Percentiles rank a stretch among this genome's conserved stretches.
Evolutionary conservation across 306 rosid species (phyloP).

Genomic region (Leucaena leucocephala): DNA sequence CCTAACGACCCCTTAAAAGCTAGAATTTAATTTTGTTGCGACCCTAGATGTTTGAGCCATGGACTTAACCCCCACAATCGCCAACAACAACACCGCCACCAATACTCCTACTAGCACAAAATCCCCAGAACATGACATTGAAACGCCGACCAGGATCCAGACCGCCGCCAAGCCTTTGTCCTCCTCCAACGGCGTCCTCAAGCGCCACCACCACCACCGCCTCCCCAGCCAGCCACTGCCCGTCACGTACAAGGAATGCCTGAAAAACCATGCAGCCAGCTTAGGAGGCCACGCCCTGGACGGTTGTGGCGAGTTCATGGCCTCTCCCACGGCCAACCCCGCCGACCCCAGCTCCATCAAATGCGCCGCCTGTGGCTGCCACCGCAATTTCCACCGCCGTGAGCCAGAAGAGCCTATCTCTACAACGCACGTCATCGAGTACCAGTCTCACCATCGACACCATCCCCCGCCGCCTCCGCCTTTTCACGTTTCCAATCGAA

Average conservation of each 20-base stretch:
- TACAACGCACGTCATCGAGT: conserved; percentile 71
- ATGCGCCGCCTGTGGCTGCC: conserved; percentile 99
- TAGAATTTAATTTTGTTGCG: conserved; percentile 25
- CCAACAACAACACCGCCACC: conserved; percentile 33
- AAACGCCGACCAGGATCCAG: conserved; percentile 66
- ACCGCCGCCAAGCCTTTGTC: conserved; percentile 53
- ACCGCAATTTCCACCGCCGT: conserved; percentile 97
- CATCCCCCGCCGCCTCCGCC: conserved; percentile 66
- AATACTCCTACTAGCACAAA: conserved; percentile 41
- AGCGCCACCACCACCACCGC: conserved; percentile 58
- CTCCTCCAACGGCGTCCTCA: conserved; percentile 81
- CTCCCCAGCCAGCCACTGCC: conserved; percentile 15
- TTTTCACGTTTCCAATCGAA: conserved; percentile 44
- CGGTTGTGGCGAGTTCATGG: conserved; percentile 98
- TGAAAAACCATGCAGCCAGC: conserved; percentile 86
- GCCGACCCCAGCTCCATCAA: conserved; percentile 80
- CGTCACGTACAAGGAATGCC: conserved; percentile 76
- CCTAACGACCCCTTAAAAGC: conserved; percentile 46
- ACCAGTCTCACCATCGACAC: conserved; percentile 86
- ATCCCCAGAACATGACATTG: conserved; percentile 72
- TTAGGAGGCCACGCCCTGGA: conserved; percentile 86
- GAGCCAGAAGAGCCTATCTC: conserved; percentile 72
- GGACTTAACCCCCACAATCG: conserved; percentile 52
- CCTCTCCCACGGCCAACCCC: conserved; percentile 59
- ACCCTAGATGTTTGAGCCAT: conserved; percentile 58